These are phyloP conservation scores for Yamadazyma epiphylla DNA, from an alignment of 1,139 yeast genomes.

Conservation along the genomic window DNA sequence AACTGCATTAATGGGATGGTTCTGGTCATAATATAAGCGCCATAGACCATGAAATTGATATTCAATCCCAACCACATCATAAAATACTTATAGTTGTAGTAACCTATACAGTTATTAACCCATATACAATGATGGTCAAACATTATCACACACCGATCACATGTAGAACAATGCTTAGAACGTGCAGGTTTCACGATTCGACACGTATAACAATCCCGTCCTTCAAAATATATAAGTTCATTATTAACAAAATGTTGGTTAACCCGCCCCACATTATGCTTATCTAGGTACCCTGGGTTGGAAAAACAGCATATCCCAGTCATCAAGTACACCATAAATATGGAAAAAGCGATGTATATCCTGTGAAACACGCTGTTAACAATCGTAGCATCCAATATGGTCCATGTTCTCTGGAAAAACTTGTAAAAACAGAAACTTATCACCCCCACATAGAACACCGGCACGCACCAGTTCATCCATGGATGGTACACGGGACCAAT, in stretches of 20 bases:
- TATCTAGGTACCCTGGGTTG: slow-evolving; percentile 50
- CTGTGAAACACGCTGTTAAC: slow-evolving; percentile 10
- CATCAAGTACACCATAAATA: slow-evolving; percentile 31
- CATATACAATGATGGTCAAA: slow-evolving; percentile 95
- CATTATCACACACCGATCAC: slow-evolving; percentile 62
- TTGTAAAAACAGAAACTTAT: slow-evolving; percentile 43
- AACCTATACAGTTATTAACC: slow-evolving; percentile 89
- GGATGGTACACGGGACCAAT: slow-evolving; percentile 5
- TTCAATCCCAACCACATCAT: slow-evolving; percentile 57
- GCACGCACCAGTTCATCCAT: slow-evolving; percentile 42
- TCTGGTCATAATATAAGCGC: slow-evolving; percentile 41
- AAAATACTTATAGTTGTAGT: slow-evolving; percentile 71
- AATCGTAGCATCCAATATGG: slow-evolving; percentile 17
- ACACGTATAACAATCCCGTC: slow-evolving; percentile 54
- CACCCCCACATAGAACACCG: slow-evolving; percentile 43
- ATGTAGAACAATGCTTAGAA: slow-evolving; percentile 81
- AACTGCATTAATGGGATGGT: slow-evolving; percentile 21
- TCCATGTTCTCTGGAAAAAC: slow-evolving; percentile 42
- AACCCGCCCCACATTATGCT: slow-evolving; percentile 16
- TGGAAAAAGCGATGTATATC: slow-evolving; percentile 23
- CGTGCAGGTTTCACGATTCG: slow-evolving; percentile 72
- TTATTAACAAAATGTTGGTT: slow-evolving; percentile 38
- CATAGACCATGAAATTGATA: slow-evolving; percentile 56
- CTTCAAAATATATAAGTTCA: slow-evolving; percentile 53
- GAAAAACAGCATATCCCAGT: slow-evolving; percentile 31